Evolutionary conservation across 179 eudicot genomes (phyloP), one percentile per base, ranked within the genome.

Genomic region (Spergularia azorica): DNA sequence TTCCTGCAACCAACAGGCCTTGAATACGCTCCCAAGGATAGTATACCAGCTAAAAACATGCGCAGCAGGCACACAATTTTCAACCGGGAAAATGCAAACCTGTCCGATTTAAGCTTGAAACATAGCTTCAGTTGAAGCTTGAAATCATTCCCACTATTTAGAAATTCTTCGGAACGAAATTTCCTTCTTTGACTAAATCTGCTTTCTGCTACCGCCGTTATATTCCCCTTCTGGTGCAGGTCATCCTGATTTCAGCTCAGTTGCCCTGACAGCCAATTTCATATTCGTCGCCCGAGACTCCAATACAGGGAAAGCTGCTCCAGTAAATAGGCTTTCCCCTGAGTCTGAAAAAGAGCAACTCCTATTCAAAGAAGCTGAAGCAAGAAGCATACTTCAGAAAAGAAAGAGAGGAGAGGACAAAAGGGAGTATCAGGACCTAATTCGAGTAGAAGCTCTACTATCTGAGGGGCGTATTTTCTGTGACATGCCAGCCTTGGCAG

Each of bases 401-500:
- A 82, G 81, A 75, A 96, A 89, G 86, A 79, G 82, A 71, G 83
- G 58, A 77, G 82, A 77, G 63, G 81, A 52, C 63, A 81, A 62
- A 72, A 84, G 77, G 85, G 90, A 76, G 55, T 67, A 85, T 74
- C 90, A 82, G 77, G 86, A 81, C 73, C 76, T 78, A 26, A 76
- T 82, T 21, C 82, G 88, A 73, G 83, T 90, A 50, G 79, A 80
- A 74, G 81, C 87, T 20, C 81, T 96, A 38, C 83, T 96, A 76
- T 81, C 96, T 32, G 97, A 94, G 83, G 99, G 99, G 7, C 89
- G 97, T 64, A 87, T 94, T 69, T 96, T 94, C 79, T 90, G 92
- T 74, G 98, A 96, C 79, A 96, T 96, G 99, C 99, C 99, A 17
- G 99, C 99, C 8, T 87, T 96, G 81, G 98, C 99, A 16, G 98